Evolutionary conservation across 2,329 filamentous ascomycete species (phyloP).

Genomic region (Aciculosporium take): DNA sequence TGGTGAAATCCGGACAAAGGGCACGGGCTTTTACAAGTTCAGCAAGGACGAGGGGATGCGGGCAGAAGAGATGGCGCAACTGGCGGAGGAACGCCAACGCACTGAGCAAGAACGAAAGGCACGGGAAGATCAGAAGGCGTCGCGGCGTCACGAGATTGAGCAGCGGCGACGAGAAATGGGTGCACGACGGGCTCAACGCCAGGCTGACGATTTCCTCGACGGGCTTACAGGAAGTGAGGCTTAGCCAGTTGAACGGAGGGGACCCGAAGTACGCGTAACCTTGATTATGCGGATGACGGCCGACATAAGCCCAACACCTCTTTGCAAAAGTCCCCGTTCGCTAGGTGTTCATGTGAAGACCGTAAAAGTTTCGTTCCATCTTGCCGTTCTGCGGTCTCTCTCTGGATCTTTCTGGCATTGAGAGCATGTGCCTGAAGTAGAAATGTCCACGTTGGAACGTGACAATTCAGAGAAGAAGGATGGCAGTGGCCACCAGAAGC

Average conservation of each 20-base stretch:
- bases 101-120: conserved; percentile 50
- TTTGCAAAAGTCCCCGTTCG: neutral
- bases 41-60: conserved; percentile 57
- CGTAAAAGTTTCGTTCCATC: too few species aligned
- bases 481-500: too few species aligned
- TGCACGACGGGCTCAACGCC: conserved; percentile 45
- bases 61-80: conserved; percentile 56
- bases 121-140: conserved; percentile 41
- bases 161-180: conserved; percentile 47
- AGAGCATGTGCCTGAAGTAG: too few species aligned
- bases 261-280: too few species aligned
- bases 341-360: too few species aligned
- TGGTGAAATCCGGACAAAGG: conserved; percentile 72
- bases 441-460: too few species aligned
- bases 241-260: neutral
- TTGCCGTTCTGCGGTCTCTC: too few species aligned
- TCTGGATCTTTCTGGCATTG: too few species aligned
- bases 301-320: neutral
- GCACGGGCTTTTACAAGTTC: conserved; percentile 86
- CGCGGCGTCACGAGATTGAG: conserved; percentile 49
- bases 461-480: too few species aligned
- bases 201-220: conserved; percentile 60
- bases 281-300: neutral
- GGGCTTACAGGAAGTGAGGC: conserved; percentile 24
- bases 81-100: conserved; percentile 51